Percentiles rank a stretch among this genome's conserved stretches.
Evolutionary conservation across 331 rosid species (phyloP).

Genomic region (Malus hybrid): DNA sequence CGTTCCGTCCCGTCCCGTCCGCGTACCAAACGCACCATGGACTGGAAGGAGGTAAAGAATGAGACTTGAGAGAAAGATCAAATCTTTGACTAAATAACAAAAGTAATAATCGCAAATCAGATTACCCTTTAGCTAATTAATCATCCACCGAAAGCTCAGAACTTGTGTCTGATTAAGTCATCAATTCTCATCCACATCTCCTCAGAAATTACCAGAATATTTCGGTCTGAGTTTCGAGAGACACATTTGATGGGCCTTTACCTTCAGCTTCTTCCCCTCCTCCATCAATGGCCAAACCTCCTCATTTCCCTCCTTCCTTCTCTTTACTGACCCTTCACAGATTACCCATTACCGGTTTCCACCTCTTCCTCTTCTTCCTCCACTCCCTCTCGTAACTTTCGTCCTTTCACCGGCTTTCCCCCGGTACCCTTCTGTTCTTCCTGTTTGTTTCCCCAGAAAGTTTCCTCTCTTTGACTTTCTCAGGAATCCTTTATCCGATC

Average conservation of each 20-base stretch:
- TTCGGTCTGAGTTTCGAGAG: neutral
- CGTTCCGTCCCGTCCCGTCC: too few species aligned
- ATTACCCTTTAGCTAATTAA: neutral
- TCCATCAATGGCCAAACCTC: constrained; percentile 40
- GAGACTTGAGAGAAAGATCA: neutral
- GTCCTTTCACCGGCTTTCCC: constrained; percentile 18
- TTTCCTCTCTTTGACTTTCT: neutral
- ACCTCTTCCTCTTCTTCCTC: constrained; percentile 87
- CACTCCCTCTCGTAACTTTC: constrained; percentile 72
- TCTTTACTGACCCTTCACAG: constrained; percentile 42
- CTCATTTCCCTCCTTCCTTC: constrained; percentile 9
- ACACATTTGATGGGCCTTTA: constrained; percentile 63
- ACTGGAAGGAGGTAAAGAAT: too few species aligned
- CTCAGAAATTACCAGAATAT: neutral
- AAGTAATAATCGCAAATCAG: neutral
- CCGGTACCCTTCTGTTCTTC: constrained; percentile 11
- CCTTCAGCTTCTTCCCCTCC: constrained; percentile 12
- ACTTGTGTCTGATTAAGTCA: neutral
- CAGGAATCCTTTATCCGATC: neutral
- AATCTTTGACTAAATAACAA: neutral
- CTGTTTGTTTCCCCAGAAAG: constrained; percentile 6
- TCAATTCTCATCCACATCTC: constrained; percentile 6
- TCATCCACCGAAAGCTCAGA: neutral
- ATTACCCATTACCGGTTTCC: constrained; percentile 63
- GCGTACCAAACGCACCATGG: too few species aligned